Evolutionary conservation across 306 rosid genomes (phyloP), one percentile per base, ranked within the genome.

Genomic region (Cucurbita maxima): DNA sequence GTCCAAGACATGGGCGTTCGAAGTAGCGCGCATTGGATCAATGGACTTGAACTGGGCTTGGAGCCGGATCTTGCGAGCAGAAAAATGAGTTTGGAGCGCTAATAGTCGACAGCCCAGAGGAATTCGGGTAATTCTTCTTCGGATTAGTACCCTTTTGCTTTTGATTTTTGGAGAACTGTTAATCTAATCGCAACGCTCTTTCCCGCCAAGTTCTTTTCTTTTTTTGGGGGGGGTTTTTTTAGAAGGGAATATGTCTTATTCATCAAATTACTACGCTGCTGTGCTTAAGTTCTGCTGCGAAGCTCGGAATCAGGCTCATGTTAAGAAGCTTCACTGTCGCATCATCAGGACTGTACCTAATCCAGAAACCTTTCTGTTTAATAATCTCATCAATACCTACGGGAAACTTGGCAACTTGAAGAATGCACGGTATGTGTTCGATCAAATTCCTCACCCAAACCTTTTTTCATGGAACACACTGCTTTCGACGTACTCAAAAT

Each of bases 401-500:
- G 86, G 82, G 0, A 92, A 81, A 51, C 76, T 87, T 10, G 82
- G 88, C 19, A 76, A 79, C 70, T 61, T 84, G 15, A 40, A 5
- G 1, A 81, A 90, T 78, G 98, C 97, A 19, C 87, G 88, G 66
- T 70, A 67, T 20, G 73, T 86, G 86, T 93, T 90, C 80, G 96
- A 82, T 64, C 57, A 84, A 81, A 86, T 90, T 55, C 77, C 89
- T 62, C 85, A 81, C 16, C 93, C 77, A 22, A 93, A 79, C 45
- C 75, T 82, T 19, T 90, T 76, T 78, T 90, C 97, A 0, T 93
- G 96, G 96, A 90, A 93, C 75, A 79, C 86, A 59, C 62, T 90
- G 37, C 88, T 93, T 40, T 87, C 96, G 0, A 76, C 77, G 6
- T 93, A 87, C 74, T 84, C 88, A 4, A 90, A 88, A 71, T 34